Conservation (phyloP, 2,329 filamentous ascomycete genomes). For the Aspergillus pseudoglaucus region DNA sequence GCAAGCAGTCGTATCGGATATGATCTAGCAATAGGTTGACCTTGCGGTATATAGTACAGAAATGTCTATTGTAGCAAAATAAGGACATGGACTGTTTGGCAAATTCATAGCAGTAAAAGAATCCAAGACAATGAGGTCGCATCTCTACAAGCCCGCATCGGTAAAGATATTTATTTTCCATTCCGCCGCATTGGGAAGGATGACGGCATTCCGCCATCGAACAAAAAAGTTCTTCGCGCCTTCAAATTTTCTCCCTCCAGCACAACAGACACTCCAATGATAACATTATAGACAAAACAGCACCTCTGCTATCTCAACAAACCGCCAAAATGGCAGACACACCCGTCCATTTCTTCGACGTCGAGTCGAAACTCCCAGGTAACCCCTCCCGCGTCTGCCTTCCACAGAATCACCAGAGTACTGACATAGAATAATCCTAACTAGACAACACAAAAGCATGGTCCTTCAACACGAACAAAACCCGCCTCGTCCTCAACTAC, state of each 20-base stretch:
- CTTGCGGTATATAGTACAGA: too few species aligned
- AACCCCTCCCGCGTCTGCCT: slow-evolving; percentile 1
- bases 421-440: not conserved
- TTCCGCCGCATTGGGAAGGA: not conserved
- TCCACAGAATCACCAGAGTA: not conserved
- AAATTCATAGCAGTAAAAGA: too few species aligned
- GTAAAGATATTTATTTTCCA: not conserved
- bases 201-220: not conserved
- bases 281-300: not conserved
- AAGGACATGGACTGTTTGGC: too few species aligned
- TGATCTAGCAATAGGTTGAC: too few species aligned
- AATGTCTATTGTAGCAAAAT: too few species aligned
- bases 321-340: slow-evolving; percentile 11
- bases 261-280: not conserved
- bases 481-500: slow-evolving; percentile 19
- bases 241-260: not conserved
- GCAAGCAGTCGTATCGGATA: too few species aligned
- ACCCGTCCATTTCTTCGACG: slow-evolving; percentile 31
- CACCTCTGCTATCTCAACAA: not conserved
- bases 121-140: too few species aligned
- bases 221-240: not conserved
- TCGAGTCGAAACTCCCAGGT: slow-evolving; percentile 23
- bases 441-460: slow-evolving; percentile 24
- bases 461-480: slow-evolving; percentile 22
- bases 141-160: too few species aligned